These are phyloP conservation scores for Kregervanrija fluxuum DNA, from an alignment of 805 yeast genomes.

Conservation along the genomic window DNA sequence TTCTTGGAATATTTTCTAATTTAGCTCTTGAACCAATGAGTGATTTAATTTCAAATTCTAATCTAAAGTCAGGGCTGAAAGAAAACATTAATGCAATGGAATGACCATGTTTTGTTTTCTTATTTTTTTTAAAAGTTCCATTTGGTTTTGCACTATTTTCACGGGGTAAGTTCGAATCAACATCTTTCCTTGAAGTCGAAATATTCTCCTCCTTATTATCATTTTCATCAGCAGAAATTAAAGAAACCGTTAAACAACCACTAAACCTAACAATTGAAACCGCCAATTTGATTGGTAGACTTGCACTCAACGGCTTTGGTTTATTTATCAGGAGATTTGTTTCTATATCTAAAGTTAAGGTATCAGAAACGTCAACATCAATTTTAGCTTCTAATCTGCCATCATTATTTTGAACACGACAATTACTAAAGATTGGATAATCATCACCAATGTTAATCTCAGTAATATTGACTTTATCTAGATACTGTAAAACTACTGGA, in stretches of 20 bases:
- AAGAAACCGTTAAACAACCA: conserved; percentile 78
- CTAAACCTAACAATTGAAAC: conserved; percentile 88
- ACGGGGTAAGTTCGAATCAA: neutral
- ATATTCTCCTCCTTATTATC: conserved; percentile 14
- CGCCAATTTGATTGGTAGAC: conserved; percentile 74
- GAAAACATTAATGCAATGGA: conserved; percentile 76
- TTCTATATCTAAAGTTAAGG: conserved; percentile 78
- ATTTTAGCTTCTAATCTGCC: conserved; percentile 74
- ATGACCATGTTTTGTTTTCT: conserved; percentile 4
- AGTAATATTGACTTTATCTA: conserved; percentile 70
- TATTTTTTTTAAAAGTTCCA: neutral
- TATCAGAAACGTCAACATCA: conserved; percentile 84
- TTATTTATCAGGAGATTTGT: conserved; percentile 72
- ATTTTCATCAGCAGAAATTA: conserved; percentile 35
- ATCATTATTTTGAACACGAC: conserved; percentile 57
- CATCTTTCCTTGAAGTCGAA: conserved; percentile 3
- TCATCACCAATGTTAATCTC: conserved; percentile 93
- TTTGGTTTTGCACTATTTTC: neutral
- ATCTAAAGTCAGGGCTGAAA: conserved; percentile 82
- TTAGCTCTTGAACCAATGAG: conserved; percentile 89
- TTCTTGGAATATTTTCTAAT: conserved; percentile 87
- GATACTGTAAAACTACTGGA: conserved; percentile 62
- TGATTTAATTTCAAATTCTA: conserved; percentile 85
- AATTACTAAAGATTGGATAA: conserved; percentile 90
- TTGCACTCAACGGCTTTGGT: conserved; percentile 79